Evolutionary conservation across 2,329 filamentous ascomycete genomes (phyloP).

Genomic region (Cordyceps cicadae): DNA sequence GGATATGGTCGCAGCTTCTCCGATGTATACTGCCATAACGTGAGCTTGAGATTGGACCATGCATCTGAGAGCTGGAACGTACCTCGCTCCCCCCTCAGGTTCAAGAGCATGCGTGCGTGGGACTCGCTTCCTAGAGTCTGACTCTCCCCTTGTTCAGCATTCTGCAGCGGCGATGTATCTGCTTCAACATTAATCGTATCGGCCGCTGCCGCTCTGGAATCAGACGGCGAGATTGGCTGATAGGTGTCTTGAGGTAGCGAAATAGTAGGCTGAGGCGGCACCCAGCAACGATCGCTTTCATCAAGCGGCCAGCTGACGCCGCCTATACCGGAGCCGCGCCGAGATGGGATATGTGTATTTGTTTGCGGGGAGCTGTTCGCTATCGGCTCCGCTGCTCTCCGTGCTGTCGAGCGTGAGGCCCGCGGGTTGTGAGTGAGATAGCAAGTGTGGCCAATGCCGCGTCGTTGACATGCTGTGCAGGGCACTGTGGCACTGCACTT

Average conservation of each 20-base stretch:
- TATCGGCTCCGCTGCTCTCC: background rate
- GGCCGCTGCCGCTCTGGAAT: constrained; percentile 9
- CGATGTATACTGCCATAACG: constrained; percentile 33
- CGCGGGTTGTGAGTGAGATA: constrained; percentile 7
- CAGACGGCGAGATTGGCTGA: constrained; percentile 13
- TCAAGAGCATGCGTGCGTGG: constrained; percentile 33
- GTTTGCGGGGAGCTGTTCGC: background rate
- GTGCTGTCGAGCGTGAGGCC: background rate
- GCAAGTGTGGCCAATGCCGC: constrained; percentile 25
- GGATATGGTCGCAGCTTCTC: constrained; percentile 44
- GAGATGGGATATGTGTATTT: background rate
- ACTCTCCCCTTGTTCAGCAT: background rate
- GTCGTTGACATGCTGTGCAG: constrained; percentile 37
- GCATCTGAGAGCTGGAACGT: constrained; percentile 3
- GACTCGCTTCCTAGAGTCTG: constrained; percentile 7
- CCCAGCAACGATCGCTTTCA: background rate
- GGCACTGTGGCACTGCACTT: constrained; percentile 40
- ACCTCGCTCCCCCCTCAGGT: constrained; percentile 38
- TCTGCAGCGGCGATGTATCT: background rate
- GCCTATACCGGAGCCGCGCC: background rate
- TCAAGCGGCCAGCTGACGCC: background rate
- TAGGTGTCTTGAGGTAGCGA: background rate
- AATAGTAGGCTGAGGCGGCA: background rate
- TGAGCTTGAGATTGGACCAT: background rate
- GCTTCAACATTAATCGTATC: background rate